These are phyloP conservation scores for Gaertneriomyces semiglobifer DNA, from an alignment of 192 early-diverging fungal genomes.

Conservation along the genomic window DNA sequence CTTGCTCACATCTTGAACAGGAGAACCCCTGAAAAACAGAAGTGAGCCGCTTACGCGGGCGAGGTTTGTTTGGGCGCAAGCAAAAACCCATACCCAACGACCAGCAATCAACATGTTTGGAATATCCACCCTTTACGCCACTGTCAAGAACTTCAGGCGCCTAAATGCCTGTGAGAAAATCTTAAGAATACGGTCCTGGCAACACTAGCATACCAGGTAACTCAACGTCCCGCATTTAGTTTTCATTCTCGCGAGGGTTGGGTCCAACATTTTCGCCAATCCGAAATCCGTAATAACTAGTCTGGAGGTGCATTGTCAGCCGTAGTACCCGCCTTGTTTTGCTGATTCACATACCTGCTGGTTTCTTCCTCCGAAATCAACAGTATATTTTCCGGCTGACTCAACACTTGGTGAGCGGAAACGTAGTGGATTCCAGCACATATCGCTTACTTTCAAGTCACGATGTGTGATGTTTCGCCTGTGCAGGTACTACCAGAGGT, in stretches of 20 bases:
- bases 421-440: neutral
- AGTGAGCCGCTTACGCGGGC: neutral
- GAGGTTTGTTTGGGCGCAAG: neutral
- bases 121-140: neutral
- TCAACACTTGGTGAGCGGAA: neutral
- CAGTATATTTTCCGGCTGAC: conserved; percentile 32
- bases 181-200: neutral
- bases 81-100: conserved; percentile 17
- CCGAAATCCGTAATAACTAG: conserved; percentile 26
- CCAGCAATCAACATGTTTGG: conserved; percentile 27
- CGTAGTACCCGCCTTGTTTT: neutral
- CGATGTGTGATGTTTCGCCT: conserved; percentile 74
- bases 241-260: conserved; percentile 20
- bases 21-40: conserved; percentile 12
- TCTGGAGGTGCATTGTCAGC: conserved; percentile 5
- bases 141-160: conserved; percentile 25
- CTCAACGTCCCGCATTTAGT: conserved; percentile 30
- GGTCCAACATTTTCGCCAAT: conserved; percentile 25
- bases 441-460: conserved; percentile 64
- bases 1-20: conserved; percentile 23
- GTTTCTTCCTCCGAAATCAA: conserved; percentile 10
- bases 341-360: conserved; percentile 16
- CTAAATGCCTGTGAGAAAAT: neutral
- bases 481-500: conserved; percentile 80
- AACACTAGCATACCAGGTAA: conserved; percentile 17